Percentiles rank a stretch among this genome's conserved stretches.
These are phyloP conservation scores for Ochromonas danica DNA, from an alignment of 108 stramenopile genomes.

Conservation along the genomic window DNA sequence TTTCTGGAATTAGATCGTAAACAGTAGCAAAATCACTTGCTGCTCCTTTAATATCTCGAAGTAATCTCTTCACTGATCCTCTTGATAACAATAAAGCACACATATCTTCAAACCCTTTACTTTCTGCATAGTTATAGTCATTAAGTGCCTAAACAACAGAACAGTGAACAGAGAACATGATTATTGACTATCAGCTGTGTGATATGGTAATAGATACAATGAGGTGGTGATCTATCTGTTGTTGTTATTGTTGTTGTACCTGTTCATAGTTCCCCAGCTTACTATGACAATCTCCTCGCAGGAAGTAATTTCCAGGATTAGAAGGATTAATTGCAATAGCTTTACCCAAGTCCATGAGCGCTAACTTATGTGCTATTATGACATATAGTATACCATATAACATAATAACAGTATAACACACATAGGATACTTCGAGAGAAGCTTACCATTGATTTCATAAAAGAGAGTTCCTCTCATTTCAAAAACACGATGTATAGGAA, in stretches of 20 bases:
- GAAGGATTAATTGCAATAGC: slow-evolving; percentile 23
- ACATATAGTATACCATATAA: not conserved
- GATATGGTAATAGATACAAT: too few relatives aligned
- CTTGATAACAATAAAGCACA: not conserved
- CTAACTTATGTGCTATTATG: slow-evolving; percentile 29
- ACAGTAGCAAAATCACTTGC: not conserved
- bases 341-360: slow-evolving; percentile 20
- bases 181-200: too few relatives aligned
- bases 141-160: not conserved
- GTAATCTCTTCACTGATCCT: not conserved
- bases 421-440: not conserved
- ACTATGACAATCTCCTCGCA: slow-evolving; percentile 26
- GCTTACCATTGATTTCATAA: slow-evolving; percentile 27
- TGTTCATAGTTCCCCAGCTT: slow-evolving; percentile 32
- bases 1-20: not conserved
- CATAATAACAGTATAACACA: not conserved
- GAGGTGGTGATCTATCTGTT: too few relatives aligned
- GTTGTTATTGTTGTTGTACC: too few relatives aligned
- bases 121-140: slow-evolving; percentile 9
- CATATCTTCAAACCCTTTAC: slow-evolving; percentile 2
- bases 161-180: too few relatives aligned
- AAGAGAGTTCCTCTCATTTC: slow-evolving; percentile 36
- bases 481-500: slow-evolving; percentile 19
- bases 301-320: not conserved
- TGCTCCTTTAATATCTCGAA: not conserved